These are phyloP conservation scores for Cadophora sp. DNA, from an alignment of 2,329 filamentous ascomycete genomes.

Conservation along the genomic window DNA sequence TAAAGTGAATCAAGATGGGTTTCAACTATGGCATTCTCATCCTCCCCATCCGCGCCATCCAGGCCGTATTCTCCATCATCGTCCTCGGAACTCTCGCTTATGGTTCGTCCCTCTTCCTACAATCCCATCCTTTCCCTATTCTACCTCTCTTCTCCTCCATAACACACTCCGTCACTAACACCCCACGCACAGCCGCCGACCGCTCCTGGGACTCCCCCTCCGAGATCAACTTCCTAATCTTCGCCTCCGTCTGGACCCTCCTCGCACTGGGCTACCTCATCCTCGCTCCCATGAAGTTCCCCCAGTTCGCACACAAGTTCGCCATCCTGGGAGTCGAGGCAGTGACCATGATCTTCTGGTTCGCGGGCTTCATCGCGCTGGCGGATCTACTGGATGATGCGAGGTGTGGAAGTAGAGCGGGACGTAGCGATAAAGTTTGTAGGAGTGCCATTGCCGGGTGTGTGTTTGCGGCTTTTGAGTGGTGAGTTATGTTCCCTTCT, in stretches of 20 bases:
- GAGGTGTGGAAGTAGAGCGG: slow-evolving; percentile 54
- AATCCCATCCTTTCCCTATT: slow-evolving; percentile 2
- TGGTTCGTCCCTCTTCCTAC: slow-evolving; percentile 57
- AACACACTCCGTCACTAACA: neutral
- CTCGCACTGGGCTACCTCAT: slow-evolving; percentile 74
- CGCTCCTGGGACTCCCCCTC: slow-evolving; percentile 51
- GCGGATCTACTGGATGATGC: slow-evolving; percentile 68
- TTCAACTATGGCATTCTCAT: slow-evolving; percentile 53
- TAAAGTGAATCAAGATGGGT: slow-evolving; percentile 50
- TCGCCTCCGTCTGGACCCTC: slow-evolving; percentile 78
- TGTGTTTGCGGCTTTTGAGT: slow-evolving; percentile 55
- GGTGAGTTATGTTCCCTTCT: slow-evolving; percentile 45
- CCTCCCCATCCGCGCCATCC: slow-evolving; percentile 68
- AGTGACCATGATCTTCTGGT: slow-evolving; percentile 87
- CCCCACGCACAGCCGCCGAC: slow-evolving; percentile 61
- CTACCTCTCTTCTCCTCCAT: neutral
- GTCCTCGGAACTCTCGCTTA: slow-evolving; percentile 79
- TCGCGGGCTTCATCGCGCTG: slow-evolving; percentile 81
- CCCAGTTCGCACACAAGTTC: slow-evolving; percentile 66
- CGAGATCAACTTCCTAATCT: slow-evolving; percentile 78
- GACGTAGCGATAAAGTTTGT: slow-evolving; percentile 29
- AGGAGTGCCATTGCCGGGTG: slow-evolving; percentile 47
- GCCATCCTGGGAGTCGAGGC: slow-evolving; percentile 71
- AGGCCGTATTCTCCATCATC: slow-evolving; percentile 73
- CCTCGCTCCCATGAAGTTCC: slow-evolving; percentile 68